Conservation (phyloP, 306 rosid species). For the Geum urbanum region DNA sequence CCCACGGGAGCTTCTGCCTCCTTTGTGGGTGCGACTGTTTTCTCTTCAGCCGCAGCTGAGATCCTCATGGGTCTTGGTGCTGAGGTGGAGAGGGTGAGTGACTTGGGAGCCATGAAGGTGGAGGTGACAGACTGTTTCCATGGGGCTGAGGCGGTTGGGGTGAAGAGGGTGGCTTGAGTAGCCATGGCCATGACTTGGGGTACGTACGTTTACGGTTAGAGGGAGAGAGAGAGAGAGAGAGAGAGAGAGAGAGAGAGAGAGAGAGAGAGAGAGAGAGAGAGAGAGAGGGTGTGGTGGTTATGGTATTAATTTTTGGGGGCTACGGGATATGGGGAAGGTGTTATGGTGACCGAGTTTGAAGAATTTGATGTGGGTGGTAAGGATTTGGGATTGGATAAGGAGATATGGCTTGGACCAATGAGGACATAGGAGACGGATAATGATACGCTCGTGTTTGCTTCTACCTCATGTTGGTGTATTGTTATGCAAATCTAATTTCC, state of each 20-base stretch:
- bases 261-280: neutral
- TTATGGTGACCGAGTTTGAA: constrained; percentile 7
- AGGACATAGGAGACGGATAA: constrained; percentile 29
- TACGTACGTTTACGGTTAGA: neutral
- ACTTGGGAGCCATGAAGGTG: constrained; percentile 47
- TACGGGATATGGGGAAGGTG: neutral
- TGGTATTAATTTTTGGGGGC: neutral
- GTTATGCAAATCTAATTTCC: constrained; percentile 7
- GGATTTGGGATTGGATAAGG: constrained; percentile 52
- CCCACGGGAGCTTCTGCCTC: constrained; percentile 68
- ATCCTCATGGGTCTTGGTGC: constrained; percentile 34
- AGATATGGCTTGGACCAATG: constrained; percentile 53
- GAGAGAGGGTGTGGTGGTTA: neutral
- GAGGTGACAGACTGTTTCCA: constrained; percentile 59
- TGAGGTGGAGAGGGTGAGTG: constrained; percentile 31
- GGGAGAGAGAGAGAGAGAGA: constrained; percentile 2
- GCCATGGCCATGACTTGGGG: constrained; percentile 64
- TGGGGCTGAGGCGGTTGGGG: constrained; percentile 48
- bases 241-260: neutral
- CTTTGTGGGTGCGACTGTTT: constrained; percentile 25
- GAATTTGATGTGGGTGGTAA: constrained; percentile 39
- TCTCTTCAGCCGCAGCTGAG: constrained; percentile 32
- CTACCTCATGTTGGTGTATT: constrained; percentile 16
- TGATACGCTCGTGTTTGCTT: constrained; percentile 37
- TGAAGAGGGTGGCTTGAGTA: constrained; percentile 81